Conservation (phyloP, 2,329 filamentous ascomycete genomes). For the Leptographium galeiforme region DNA sequence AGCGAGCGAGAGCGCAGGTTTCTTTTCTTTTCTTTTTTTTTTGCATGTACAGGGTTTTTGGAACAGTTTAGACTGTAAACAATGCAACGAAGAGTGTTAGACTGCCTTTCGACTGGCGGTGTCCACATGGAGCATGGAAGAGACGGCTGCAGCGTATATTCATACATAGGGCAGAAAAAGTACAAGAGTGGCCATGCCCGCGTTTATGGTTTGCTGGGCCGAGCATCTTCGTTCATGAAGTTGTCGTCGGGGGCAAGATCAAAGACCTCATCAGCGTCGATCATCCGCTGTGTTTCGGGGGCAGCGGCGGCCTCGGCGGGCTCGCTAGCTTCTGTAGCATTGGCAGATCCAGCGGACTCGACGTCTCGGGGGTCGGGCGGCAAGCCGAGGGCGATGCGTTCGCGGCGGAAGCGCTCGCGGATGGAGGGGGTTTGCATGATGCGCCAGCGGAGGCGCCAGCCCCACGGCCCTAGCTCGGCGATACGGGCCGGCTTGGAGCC, state of each 20-base stretch:
- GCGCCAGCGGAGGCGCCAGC: constrained; percentile 82
- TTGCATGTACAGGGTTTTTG: too few species aligned
- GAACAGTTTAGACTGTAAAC: too few species aligned
- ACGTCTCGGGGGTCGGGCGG: constrained; percentile 24
- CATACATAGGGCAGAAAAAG: too few species aligned
- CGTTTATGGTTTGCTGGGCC: not conserved
- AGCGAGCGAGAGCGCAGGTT: too few species aligned
- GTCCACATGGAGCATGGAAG: too few species aligned
- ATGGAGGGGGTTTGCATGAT: constrained; percentile 66
- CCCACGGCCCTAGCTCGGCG: constrained; percentile 75
- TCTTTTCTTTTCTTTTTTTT: too few species aligned
- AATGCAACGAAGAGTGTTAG: too few species aligned
- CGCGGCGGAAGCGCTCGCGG: constrained; percentile 48
- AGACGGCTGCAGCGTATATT: too few species aligned
- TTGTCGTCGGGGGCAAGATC: not conserved
- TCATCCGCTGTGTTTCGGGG: not conserved
- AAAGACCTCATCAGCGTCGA: not conserved
- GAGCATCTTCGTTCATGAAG: not conserved
- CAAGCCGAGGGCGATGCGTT: constrained; percentile 55
- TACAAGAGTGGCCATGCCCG: too few species aligned
- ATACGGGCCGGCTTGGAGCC: constrained; percentile 66
- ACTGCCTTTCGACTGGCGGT: too few species aligned
- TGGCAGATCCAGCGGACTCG: constrained; percentile 4
- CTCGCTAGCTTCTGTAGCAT: constrained; percentile 15
- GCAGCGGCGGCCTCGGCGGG: not conserved